These are phyloP conservation scores for Alternaria ethzedia DNA, from an alignment of 2,329 filamentous ascomycete species.

Conservation along the genomic window DNA sequence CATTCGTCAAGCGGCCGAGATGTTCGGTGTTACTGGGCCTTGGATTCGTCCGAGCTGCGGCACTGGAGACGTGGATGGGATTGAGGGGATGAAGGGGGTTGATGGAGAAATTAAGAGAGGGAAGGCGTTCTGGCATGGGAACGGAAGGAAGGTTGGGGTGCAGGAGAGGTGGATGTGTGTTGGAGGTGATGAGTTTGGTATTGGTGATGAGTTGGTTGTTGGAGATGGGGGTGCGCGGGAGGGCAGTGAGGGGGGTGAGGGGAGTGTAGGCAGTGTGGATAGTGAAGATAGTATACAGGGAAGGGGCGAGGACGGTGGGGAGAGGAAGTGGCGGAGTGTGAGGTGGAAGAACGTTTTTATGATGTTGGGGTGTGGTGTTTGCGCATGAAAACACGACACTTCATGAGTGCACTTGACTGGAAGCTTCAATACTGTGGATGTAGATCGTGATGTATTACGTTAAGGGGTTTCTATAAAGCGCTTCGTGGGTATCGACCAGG, in stretches of 20 bases:
- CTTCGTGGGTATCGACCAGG: too few species aligned
- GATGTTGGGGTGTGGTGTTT: neutral
- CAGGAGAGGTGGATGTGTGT: neutral
- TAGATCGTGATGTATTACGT: too few species aligned
- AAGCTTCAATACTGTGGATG: too few species aligned
- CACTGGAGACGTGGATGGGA: neutral
- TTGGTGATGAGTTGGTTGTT: neutral
- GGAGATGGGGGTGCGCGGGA: fast-evolving
- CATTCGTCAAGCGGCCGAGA: fast-evolving
- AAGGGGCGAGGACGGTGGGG: fast-evolving
- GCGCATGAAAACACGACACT: too few species aligned
- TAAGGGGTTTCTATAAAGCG: too few species aligned
- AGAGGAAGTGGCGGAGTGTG: neutral
- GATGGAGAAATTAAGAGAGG: too few species aligned
- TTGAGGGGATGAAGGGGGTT: fast-evolving
- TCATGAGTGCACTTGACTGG: too few species aligned
- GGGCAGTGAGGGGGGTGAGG: neutral
- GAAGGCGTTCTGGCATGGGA: neutral
- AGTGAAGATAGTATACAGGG: fast-evolving
- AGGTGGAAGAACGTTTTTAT: neutral
- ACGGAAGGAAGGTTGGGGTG: neutral
- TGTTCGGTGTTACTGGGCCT: neutral
- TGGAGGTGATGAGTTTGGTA: neutral
- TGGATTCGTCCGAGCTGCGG: neutral
- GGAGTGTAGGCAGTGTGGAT: neutral